Evolutionary conservation across 352 stramenopile genomes (phyloP).

Genomic region (Blastocystis sp.): DNA sequence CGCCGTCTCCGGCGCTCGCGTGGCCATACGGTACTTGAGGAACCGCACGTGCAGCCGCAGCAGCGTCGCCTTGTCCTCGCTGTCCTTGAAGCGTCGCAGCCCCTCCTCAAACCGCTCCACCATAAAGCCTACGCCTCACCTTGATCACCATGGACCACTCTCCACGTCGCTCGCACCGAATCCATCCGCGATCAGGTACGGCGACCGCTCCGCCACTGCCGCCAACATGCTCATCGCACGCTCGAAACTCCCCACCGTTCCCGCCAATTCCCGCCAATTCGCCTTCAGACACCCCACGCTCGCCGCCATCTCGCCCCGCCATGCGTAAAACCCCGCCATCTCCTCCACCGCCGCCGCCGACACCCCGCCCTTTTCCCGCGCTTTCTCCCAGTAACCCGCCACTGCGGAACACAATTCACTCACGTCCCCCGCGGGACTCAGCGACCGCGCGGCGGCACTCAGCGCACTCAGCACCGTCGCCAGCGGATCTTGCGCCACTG

Average conservation of each 20-base stretch:
- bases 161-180: background rate
- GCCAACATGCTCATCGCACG: background rate
- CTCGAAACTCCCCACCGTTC: background rate
- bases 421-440: background rate
- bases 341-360: background rate
- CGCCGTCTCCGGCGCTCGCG: background rate
- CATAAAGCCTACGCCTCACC: background rate
- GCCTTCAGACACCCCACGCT: background rate
- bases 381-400: background rate
- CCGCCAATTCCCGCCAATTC: background rate
- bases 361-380: background rate
- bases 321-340: background rate
- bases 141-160: background rate
- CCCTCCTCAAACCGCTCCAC: background rate
- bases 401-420: background rate
- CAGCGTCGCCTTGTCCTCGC: background rate
- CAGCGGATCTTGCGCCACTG: background rate
- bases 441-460: background rate
- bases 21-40: constrained; percentile 21
- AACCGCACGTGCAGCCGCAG: constrained; percentile 9
- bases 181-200: background rate
- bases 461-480: background rate
- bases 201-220: background rate
- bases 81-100: background rate
- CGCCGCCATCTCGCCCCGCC: background rate